Conservation (phyloP, 345 rosid species). For the Boechera retrofracta region DNA sequence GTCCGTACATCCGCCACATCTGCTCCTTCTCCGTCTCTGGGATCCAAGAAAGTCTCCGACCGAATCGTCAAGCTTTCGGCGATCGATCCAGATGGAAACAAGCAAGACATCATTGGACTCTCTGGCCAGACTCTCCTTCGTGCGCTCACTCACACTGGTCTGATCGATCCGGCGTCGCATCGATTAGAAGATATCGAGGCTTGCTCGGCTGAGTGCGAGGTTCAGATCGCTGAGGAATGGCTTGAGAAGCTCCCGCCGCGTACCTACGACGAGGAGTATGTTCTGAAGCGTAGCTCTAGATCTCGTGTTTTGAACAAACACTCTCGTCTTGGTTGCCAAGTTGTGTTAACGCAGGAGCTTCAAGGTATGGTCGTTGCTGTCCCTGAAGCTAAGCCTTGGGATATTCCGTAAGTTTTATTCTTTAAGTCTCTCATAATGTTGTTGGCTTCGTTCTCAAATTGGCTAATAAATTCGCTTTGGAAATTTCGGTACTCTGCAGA, state of each 20-base stretch:
- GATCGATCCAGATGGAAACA: constrained; percentile 74
- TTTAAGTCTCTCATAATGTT: constrained; percentile 1
- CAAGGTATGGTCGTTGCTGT: constrained; percentile 99
- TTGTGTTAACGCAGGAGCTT: constrained; percentile 72
- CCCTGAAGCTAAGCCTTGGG: constrained; percentile 98
- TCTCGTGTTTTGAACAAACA: constrained; percentile 88
- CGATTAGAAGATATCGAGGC: constrained; percentile 97
- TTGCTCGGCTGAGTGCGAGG: constrained; percentile 99
- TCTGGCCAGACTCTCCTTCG: constrained; percentile 88
- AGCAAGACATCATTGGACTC: constrained; percentile 79
- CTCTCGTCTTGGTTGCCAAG: constrained; percentile 92
- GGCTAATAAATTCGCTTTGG: constrained; percentile 37
- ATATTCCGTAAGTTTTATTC: constrained; percentile 62
- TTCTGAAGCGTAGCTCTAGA: constrained; percentile 79
- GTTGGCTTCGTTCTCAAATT: constrained; percentile 22
- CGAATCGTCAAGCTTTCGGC: constrained; percentile 91
- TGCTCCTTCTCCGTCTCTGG: constrained; percentile 43
- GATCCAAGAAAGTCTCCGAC: constrained; percentile 83
- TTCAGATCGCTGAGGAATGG: constrained; percentile 97
- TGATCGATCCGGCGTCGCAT: constrained; percentile 93
- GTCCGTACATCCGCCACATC: constrained; percentile 55
- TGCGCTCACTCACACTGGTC: constrained; percentile 68
- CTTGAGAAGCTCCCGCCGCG: constrained; percentile 82
- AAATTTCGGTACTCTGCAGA: constrained; percentile 13
- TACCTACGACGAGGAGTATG: constrained; percentile 93